phyloP scores from a whole-genome alignment of 2,329 filamentous ascomycete genomes.

The Simplicillium aogashimaense region DNA sequence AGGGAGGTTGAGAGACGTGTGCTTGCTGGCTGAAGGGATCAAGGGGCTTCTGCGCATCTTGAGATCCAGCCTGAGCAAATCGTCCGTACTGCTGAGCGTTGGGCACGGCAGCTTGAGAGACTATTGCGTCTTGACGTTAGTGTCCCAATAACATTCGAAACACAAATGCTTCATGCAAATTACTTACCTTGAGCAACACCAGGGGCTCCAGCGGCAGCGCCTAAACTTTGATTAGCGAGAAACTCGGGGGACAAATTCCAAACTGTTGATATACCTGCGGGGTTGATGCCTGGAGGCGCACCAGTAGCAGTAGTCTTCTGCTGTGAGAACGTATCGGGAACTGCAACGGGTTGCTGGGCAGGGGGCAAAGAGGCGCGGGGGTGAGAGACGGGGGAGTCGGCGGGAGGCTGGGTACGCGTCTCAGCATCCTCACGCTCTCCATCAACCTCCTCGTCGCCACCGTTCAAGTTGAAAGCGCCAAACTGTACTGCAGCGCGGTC shows the following conservation, averaged over 20 bases:
- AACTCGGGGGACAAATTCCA: too few species aligned
- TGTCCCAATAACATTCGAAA: background rate
- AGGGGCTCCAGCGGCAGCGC: slow-evolving; percentile 1
- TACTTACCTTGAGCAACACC: slow-evolving; percentile 16
- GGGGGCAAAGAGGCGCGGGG: slow-evolving; percentile 84
- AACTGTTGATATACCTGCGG: slow-evolving; percentile 9
- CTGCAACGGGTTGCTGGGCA: slow-evolving; percentile 41
- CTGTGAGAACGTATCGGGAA: slow-evolving; percentile 47
- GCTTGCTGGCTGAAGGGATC: slow-evolving; percentile 78
- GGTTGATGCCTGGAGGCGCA: slow-evolving; percentile 23
- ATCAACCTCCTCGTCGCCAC: slow-evolving; percentile 78
- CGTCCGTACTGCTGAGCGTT: slow-evolving; percentile 60
- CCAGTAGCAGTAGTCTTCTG: slow-evolving; percentile 43
- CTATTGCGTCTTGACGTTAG: slow-evolving; percentile 9
- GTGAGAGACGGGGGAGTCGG: slow-evolving; percentile 79
- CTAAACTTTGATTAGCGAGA: too few species aligned
- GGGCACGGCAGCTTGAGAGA: slow-evolving; percentile 40
- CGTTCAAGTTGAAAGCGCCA: slow-evolving; percentile 86
- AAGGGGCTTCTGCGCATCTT: slow-evolving; percentile 67
- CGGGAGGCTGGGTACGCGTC: slow-evolving; percentile 85
- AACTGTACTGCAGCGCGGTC: slow-evolving; percentile 92
- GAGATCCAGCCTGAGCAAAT: slow-evolving; percentile 56
- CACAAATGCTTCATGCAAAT: background rate
- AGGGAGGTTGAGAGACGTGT: slow-evolving; percentile 40
- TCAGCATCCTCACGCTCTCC: slow-evolving; percentile 92